Conservation (phyloP, 1,139 yeast species). For the Yamadazyma sp. region DNA sequence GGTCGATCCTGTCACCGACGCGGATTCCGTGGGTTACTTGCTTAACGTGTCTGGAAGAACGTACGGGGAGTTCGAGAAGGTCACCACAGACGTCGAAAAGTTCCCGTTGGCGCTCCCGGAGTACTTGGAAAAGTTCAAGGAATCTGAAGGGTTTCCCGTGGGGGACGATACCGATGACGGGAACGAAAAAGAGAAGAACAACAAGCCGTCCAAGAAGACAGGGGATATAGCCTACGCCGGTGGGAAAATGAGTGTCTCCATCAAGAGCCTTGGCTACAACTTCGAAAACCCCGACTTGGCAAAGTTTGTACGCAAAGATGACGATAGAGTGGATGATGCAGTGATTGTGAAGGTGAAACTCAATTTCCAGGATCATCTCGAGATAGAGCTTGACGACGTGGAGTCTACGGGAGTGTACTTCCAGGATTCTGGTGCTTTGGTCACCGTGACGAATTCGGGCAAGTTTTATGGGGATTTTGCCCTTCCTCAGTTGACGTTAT, state of each 20-base stretch:
- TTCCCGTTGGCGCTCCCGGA: constrained; percentile 37
- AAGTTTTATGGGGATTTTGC: constrained; percentile 68
- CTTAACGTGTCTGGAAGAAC: constrained; percentile 52
- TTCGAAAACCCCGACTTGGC: constrained; percentile 21
- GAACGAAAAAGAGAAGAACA: constrained; percentile 6
- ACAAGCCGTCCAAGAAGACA: constrained; percentile 4
- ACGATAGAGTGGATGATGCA: constrained; percentile 29
- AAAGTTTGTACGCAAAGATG: constrained; percentile 14
- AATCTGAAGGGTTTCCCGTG: constrained; percentile 22
- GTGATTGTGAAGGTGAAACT: constrained; percentile 28
- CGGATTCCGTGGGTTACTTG: constrained; percentile 34
- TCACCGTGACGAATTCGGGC: constrained; percentile 65
- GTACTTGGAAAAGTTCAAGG: constrained; percentile 39
- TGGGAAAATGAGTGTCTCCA: constrained; percentile 28
- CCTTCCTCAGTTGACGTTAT: constrained; percentile 56
- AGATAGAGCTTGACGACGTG: constrained; percentile 45
- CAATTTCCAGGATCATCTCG: constrained; percentile 38
- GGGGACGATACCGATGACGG: constrained; percentile 19
- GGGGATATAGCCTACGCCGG: constrained; percentile 10
- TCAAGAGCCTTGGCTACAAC: constrained; percentile 27
- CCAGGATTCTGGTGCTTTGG: constrained; percentile 65
- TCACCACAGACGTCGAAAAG: constrained; percentile 12
- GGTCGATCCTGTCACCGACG: constrained; percentile 17
- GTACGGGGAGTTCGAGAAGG: constrained; percentile 42
- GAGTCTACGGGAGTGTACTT: constrained; percentile 68